phyloP scores from a whole-genome alignment of 2,329 filamentous ascomycete species.

The Aureobasidium lini region DNA sequence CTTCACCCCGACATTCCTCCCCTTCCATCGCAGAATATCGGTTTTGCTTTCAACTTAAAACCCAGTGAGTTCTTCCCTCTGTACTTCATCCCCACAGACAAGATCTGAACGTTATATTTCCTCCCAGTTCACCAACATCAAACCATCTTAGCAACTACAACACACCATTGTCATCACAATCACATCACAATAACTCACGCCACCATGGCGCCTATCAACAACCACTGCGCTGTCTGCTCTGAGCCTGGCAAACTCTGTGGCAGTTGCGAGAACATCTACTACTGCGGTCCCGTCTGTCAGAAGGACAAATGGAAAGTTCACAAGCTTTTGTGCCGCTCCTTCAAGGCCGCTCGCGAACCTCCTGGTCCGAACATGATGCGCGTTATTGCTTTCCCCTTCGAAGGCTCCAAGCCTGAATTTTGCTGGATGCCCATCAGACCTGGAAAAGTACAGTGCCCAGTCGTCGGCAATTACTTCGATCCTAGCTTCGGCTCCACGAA shows the following conservation, averaged over 20 bases:
- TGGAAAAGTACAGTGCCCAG: neutral
- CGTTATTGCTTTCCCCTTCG: neutral
- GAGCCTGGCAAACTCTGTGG: neutral
- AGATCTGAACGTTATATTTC: too few relatives aligned
- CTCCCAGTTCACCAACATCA: neutral
- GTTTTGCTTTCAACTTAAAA: too few relatives aligned
- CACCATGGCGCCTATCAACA: neutral
- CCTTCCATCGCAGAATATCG: too few relatives aligned
- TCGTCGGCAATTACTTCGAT: neutral
- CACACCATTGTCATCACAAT: too few relatives aligned
- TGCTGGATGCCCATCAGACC: neutral
- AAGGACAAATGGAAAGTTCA: neutral
- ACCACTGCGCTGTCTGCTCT: neutral
- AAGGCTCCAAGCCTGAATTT: neutral
- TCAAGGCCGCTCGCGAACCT: neutral
- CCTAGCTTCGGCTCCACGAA: neutral
- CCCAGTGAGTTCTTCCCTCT: too few relatives aligned
- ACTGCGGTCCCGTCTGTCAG: neutral
- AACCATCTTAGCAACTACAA: too few relatives aligned
- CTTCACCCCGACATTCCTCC: too few relatives aligned
- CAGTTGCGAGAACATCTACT: neutral
- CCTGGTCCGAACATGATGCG: neutral
- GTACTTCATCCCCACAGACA: too few relatives aligned
- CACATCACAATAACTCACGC: neutral
- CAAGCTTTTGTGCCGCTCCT: neutral